Evolutionary conservation across 352 stramenopile genomes (phyloP).

Genomic region (Phytopythium montanum): DNA sequence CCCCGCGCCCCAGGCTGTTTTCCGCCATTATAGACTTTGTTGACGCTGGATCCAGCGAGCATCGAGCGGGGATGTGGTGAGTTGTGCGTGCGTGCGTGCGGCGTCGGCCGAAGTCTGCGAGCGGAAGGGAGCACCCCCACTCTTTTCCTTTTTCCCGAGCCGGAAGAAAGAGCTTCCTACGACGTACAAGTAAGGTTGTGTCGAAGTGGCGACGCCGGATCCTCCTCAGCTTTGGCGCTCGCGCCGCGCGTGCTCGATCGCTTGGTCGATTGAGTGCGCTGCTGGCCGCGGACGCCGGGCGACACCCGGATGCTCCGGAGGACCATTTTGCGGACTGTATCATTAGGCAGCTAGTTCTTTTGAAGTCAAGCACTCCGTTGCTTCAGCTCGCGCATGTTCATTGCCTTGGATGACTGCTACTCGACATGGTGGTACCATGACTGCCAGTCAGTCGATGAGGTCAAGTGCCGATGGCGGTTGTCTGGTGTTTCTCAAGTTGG

Average conservation of each 20-base stretch:
- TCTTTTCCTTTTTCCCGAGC: slow-evolving; percentile 44
- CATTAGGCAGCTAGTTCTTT: slow-evolving; percentile 71
- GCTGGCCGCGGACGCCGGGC: slow-evolving; percentile 1
- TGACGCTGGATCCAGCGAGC: slow-evolving; percentile 13
- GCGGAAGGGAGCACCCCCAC: slow-evolving; percentile 24
- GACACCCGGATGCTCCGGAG: slow-evolving; percentile 37
- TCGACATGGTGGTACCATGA: no score
- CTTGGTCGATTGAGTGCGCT: background rate
- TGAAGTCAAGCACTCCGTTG: slow-evolving; percentile 57
- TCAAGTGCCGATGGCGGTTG: no score
- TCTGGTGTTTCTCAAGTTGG: background rate
- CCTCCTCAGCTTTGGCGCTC: slow-evolving; percentile 21
- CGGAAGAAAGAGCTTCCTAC: slow-evolving; percentile 74
- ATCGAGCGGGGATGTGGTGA: slow-evolving; percentile 15
- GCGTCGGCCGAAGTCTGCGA: slow-evolving; percentile 23
- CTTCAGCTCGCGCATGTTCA: background rate
- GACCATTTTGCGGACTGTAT: slow-evolving; percentile 76
- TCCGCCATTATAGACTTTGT: slow-evolving; percentile 28
- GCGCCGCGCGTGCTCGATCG: slow-evolving; percentile 16
- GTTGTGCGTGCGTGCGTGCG: slow-evolving; percentile 30
- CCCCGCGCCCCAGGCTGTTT: slow-evolving; percentile 7
- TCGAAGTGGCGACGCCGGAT: slow-evolving; percentile 43
- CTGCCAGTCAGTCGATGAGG: no score
- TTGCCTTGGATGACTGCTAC: no score
- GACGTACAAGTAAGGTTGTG: slow-evolving; percentile 68